Conservation (phyloP, 768 basidiomycete genomes). For the Termitomyces sp. region DNA sequence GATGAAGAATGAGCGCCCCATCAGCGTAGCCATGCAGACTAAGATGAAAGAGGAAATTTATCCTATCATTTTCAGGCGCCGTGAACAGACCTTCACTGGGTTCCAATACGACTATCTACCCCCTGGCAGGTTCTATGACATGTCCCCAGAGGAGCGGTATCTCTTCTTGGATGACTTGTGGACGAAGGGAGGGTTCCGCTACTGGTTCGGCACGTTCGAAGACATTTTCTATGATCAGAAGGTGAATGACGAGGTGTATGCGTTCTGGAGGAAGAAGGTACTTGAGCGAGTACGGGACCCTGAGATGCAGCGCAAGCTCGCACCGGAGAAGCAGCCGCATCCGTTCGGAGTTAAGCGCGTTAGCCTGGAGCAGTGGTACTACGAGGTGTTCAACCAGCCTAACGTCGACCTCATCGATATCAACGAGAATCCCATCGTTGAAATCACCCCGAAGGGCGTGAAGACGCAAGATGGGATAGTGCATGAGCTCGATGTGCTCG, state of each 20-base stretch:
- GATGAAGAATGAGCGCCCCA: slow-evolving; percentile 16
- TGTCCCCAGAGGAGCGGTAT: slow-evolving; percentile 16
- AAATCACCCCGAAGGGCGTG: no score
- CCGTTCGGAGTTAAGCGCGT: slow-evolving; percentile 20
- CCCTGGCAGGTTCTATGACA: slow-evolving; percentile 6
- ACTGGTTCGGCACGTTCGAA: slow-evolving; percentile 13
- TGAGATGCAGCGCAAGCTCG: slow-evolving; percentile 15
- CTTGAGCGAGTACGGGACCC: slow-evolving; percentile 13
- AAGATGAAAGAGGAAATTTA: slow-evolving; percentile 15
- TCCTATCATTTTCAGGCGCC: slow-evolving; percentile 15
- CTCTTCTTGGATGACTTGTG: slow-evolving; percentile 16
- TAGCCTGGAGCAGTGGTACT: slow-evolving; percentile 17
- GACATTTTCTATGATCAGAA: slow-evolving; percentile 12
- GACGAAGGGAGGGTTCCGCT: slow-evolving; percentile 17
- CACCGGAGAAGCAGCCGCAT: no score
- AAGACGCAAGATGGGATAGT: slow-evolving; percentile 14
- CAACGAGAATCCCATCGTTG: slow-evolving; percentile 14
- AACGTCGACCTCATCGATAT: slow-evolving; percentile 19
- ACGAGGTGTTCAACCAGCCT: slow-evolving; percentile 19
- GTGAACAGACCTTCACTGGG: slow-evolving; percentile 16
- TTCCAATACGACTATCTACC: slow-evolving; percentile 6
- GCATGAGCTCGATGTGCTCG: slow-evolving; percentile 18
- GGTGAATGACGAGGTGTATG: no score
- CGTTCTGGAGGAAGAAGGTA: slow-evolving; percentile 20
- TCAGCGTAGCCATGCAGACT: slow-evolving; percentile 9